Conservation (phyloP, 139 green algal genomes). For the Coelastrella sp. region DNA sequence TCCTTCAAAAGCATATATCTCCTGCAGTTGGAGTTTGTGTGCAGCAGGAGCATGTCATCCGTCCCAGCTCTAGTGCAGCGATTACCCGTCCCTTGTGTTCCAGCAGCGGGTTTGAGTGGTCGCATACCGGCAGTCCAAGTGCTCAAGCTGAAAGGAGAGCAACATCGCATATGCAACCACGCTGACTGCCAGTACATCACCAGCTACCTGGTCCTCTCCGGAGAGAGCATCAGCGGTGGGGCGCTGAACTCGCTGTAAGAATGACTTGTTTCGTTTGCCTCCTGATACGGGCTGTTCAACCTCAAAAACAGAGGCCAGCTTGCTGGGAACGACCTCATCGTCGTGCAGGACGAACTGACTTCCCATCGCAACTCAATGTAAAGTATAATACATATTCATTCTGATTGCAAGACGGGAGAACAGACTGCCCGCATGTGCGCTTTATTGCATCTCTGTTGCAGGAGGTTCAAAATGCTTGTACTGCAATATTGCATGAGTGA, state of each 20-base stretch:
- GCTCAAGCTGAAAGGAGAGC: too few relatives aligned
- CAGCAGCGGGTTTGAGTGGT: not conserved
- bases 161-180: not conserved
- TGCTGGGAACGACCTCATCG: slow-evolving; percentile 2
- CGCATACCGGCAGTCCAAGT: not conserved
- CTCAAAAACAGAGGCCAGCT: slow-evolving; percentile 20
- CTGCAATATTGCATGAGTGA: too few relatives aligned
- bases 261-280: not conserved
- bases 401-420: not conserved
- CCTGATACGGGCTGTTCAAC: slow-evolving; percentile 5
- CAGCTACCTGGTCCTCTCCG: slow-evolving; percentile 24
- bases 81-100: not conserved
- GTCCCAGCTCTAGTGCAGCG: not conserved
- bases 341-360: slow-evolving; percentile 27
- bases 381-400: not conserved
- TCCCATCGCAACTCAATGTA: slow-evolving; percentile 1
- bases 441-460: too few relatives aligned
- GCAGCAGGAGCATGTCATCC: not conserved
- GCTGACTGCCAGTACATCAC: slow-evolving; percentile 1
- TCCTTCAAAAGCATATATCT: slow-evolving; percentile 54
- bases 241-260: not conserved
- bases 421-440: too few relatives aligned
- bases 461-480: too few relatives aligned
- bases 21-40: slow-evolving; percentile 31
- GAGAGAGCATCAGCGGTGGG: slow-evolving; percentile 18